These are phyloP conservation scores for Botrytis cinerea DNA, from an alignment of 2,329 filamentous ascomycete genomes.

Conservation along the genomic window DNA sequence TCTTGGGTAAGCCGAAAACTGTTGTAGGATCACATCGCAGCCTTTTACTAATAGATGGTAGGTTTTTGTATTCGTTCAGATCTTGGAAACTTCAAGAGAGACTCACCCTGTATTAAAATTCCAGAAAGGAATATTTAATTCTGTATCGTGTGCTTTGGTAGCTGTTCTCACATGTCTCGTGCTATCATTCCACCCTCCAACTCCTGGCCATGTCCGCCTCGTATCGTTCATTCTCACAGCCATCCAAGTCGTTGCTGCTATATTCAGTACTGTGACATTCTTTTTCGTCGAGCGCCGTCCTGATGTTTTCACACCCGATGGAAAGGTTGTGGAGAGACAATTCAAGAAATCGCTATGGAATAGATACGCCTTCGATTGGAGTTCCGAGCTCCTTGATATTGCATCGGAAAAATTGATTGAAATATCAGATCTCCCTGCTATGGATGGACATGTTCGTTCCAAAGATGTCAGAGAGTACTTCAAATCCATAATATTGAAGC, in stretches of 20 bases:
- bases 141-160: conserved; percentile 29
- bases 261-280: conserved; percentile 24
- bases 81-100: conserved; percentile 30
- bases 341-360: conserved; percentile 59
- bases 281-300: conserved; percentile 61
- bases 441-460: conserved; percentile 55
- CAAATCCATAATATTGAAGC: conserved; percentile 47
- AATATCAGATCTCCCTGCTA: conserved; percentile 60
- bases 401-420: conserved; percentile 62
- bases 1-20: conserved; percentile 58
- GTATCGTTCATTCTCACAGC: conserved; percentile 19
- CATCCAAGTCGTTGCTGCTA: conserved; percentile 28
- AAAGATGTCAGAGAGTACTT: conserved; percentile 52
- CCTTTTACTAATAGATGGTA: conserved; percentile 36
- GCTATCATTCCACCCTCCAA: conserved; percentile 12
- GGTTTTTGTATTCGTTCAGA: conserved; percentile 49
- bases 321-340: conserved; percentile 62
- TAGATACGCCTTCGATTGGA: conserved; percentile 68
- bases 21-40: not conserved
- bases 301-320: conserved; percentile 59
- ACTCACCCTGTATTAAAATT: conserved; percentile 28
- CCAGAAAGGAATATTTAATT: conserved; percentile 26
- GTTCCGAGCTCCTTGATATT: conserved; percentile 52
- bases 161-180: conserved; percentile 25
- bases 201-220: conserved; percentile 2